Conservation (phyloP, 2,329 filamentous ascomycete genomes). For the Pyrenochaeta sp. region DNA sequence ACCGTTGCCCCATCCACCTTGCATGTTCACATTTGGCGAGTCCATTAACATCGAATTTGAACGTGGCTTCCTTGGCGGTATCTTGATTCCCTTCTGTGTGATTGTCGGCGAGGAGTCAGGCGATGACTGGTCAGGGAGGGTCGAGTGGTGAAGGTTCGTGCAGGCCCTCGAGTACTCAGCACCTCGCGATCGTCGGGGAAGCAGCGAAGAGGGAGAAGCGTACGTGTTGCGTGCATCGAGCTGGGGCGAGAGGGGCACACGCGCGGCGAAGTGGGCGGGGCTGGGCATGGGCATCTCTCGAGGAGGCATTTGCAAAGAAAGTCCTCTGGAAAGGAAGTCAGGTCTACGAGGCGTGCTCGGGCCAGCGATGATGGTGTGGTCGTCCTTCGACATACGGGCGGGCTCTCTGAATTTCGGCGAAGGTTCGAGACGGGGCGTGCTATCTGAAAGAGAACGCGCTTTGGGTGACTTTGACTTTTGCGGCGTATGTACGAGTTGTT, state of each 20-base stretch:
- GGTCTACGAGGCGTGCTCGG: conserved; percentile 73
- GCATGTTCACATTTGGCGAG: conserved; percentile 67
- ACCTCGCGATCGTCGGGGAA: conserved; percentile 87
- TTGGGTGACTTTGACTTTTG: conserved; percentile 50
- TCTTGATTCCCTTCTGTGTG: conserved; percentile 70
- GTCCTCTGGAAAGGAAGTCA: conserved; percentile 67
- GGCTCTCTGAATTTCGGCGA: conserved; percentile 57
- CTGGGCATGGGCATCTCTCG: conserved; percentile 57
- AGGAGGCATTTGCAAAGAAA: conserved; percentile 75
- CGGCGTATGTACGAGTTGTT: conserved; percentile 39
- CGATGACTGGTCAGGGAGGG: conserved; percentile 84
- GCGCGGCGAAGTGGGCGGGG: conserved; percentile 63
- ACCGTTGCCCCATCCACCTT: conserved; percentile 70
- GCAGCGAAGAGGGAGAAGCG: conserved; percentile 80
- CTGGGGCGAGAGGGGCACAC: conserved; percentile 80
- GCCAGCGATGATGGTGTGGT: conserved; percentile 52
- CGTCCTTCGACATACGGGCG: conserved; percentile 53
- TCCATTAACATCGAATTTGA: conserved; percentile 60
- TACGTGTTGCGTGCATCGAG: conserved; percentile 86
- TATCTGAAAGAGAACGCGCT: conserved; percentile 56
- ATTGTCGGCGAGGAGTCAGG: conserved; percentile 91
- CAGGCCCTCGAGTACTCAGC: conserved; percentile 93
- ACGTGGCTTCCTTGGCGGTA: conserved; percentile 62
- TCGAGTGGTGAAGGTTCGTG: conserved; percentile 95
- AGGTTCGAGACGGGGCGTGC: conserved; percentile 54